These are phyloP conservation scores for Kokia cookei DNA, from an alignment of 441 rosid genomes.

Conservation along the genomic window DNA sequence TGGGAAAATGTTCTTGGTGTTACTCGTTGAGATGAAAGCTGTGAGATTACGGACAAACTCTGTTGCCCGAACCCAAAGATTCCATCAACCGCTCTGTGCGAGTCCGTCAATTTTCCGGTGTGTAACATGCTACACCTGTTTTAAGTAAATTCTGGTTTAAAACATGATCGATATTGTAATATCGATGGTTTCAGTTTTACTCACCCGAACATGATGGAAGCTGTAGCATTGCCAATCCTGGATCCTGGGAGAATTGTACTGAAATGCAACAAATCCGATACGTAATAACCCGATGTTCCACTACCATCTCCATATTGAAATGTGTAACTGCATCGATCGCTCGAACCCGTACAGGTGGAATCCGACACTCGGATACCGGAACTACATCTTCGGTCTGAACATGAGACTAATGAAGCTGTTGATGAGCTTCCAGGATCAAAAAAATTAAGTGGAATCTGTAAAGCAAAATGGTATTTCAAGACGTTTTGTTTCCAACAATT, in stretches of 20 bases:
- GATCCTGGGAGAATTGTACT: conserved; percentile 38
- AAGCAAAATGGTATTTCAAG: conserved; percentile 45
- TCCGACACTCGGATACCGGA: conserved; percentile 30
- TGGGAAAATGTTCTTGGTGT: conserved; percentile 25
- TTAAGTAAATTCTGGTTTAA: conserved; percentile 10
- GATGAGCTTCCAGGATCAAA: conserved; percentile 76
- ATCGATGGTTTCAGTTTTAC: conserved; percentile 15
- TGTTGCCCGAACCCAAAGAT: conserved; percentile 91
- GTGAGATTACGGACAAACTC: conserved; percentile 74
- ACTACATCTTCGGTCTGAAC: conserved; percentile 44
- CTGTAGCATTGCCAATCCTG: conserved; percentile 43
- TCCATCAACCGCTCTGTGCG: conserved; percentile 89
- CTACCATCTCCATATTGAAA: conserved; percentile 95
- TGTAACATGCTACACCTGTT: conserved; percentile 76
- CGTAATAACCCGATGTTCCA: conserved; percentile 82
- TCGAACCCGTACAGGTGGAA: conserved; percentile 55
- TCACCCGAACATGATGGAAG: conserved; percentile 82
- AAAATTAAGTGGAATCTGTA: conserved; percentile 67
- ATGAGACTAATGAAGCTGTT: conserved; percentile 39
- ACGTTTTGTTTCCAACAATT: conserved; percentile 18
- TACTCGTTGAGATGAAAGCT: conserved; percentile 71
- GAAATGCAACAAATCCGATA: conserved; percentile 60
- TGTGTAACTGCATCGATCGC: conserved; percentile 56
- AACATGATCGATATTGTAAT: not conserved
- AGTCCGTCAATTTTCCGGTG: conserved; percentile 64